phyloP scores from a whole-genome alignment of 305 asterid species.

The Coffea humblotiana region DNA sequence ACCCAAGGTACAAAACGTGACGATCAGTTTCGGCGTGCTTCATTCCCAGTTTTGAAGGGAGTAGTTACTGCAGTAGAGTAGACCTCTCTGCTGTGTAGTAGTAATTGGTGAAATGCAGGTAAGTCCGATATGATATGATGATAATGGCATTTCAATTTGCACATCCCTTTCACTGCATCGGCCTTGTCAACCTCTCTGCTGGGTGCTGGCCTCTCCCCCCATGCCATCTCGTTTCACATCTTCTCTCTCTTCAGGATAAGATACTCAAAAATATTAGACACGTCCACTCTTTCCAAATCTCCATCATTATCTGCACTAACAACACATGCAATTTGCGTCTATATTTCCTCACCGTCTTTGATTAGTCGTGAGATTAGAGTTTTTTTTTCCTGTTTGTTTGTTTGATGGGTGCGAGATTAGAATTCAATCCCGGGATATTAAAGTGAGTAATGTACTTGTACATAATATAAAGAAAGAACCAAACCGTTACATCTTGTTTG shows the following conservation, averaged over 20 bases:
- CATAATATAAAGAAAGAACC: background rate
- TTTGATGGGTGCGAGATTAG: background rate
- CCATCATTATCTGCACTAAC: background rate
- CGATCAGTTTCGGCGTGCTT: background rate
- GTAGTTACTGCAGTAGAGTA: too few species aligned
- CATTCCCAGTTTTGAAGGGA: background rate
- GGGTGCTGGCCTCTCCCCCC: background rate
- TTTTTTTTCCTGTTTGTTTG: too few species aligned
- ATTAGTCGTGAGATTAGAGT: background rate
- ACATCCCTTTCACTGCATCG: background rate
- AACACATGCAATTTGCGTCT: background rate
- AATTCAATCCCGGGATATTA: background rate
- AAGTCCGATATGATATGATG: background rate
- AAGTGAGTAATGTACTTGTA: background rate
- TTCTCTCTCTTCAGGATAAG: conserved; percentile 10
- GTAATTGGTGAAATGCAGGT: background rate
- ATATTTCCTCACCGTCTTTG: background rate
- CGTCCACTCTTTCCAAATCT: background rate
- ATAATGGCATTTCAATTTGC: too few species aligned
- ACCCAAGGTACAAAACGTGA: background rate
- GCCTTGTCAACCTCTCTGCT: background rate
- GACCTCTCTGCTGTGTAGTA: background rate
- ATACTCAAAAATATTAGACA: background rate
- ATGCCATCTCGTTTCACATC: too few species aligned
- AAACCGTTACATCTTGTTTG: background rate